Evolutionary conservation across 2,329 filamentous ascomycete genomes (phyloP).

Genomic region (Leptographium wingfieldii): DNA sequence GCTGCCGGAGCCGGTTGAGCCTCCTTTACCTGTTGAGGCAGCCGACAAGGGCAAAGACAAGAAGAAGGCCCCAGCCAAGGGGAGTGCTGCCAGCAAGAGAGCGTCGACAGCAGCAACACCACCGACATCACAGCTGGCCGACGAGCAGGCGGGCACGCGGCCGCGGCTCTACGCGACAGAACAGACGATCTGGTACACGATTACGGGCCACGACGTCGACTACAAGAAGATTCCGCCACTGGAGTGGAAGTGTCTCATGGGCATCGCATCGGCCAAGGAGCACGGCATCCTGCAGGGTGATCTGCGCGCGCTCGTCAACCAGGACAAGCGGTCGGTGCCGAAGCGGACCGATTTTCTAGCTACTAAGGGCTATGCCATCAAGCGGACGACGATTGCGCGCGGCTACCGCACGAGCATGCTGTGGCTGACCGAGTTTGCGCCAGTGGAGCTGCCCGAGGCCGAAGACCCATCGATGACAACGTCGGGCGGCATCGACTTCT

Average conservation of each 20-base stretch:
- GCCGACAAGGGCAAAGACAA: background rate
- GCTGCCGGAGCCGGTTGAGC: conserved; percentile 20
- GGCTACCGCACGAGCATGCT: conserved; percentile 51
- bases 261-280: conserved; percentile 40
- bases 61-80: background rate
- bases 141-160: conserved; percentile 9
- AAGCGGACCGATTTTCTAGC: conserved; percentile 47
- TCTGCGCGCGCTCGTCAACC: conserved; percentile 41
- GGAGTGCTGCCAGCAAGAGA: background rate
- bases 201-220: conserved; percentile 47
- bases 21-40: background rate
- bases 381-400: conserved; percentile 44
- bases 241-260: conserved; percentile 46
- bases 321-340: conserved; percentile 52
- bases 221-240: conserved; percentile 43
- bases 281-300: conserved; percentile 49
- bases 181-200: conserved; percentile 44
- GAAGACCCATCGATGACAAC: background rate
- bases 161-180: conserved; percentile 36
- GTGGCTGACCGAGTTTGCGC: conserved; percentile 45
- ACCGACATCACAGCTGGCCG: background rate
- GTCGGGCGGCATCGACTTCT: conserved; percentile 18
- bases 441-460: conserved; percentile 20
- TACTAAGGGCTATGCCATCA: conserved; percentile 49
- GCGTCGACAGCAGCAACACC: no score